phyloP scores from a whole-genome alignment of 495 filamentous ascomycete species.

The Darksidea phi region DNA sequence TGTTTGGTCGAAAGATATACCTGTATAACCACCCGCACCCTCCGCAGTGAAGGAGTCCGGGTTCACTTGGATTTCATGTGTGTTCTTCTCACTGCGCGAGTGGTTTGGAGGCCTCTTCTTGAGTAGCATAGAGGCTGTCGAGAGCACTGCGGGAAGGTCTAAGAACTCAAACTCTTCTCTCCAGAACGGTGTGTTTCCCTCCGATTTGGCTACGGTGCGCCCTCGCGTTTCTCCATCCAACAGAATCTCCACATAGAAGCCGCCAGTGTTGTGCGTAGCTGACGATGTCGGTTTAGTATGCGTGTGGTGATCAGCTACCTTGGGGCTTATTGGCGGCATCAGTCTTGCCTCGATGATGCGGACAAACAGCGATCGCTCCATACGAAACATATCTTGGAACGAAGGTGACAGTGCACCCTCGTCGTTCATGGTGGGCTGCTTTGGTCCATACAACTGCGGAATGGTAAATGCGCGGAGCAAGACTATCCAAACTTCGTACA shows the following conservation, averaged over 20 bases:
- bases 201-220: slow-evolving; percentile 76
- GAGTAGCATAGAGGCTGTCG: slow-evolving; percentile 75
- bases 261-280: slow-evolving; percentile 5
- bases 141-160: slow-evolving; percentile 78
- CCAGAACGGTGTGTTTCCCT: slow-evolving; percentile 89
- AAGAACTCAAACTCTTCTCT: slow-evolving; percentile 84
- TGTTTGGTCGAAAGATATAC: slow-evolving; percentile 55
- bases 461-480: slow-evolving; percentile 88
- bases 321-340: slow-evolving; percentile 39
- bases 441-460: slow-evolving; percentile 79
- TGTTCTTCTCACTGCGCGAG: slow-evolving; percentile 12
- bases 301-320: slow-evolving; percentile 18
- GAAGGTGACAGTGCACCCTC: slow-evolving; percentile 34
- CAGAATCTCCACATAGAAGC: slow-evolving; percentile 86
- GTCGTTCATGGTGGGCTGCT: slow-evolving; percentile 44
- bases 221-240: slow-evolving; percentile 86
- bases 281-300: slow-evolving; percentile 22
- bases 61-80: slow-evolving; percentile 22
- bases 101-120: slow-evolving; percentile 61
- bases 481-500: slow-evolving; percentile 97
- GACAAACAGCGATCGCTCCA: slow-evolving; percentile 60
- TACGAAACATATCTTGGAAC: slow-evolving; percentile 60
- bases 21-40: slow-evolving; percentile 39
- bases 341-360: slow-evolving; percentile 63
- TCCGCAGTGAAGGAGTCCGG: slow-evolving; percentile 39